Conservation (phyloP, 495 filamentous ascomycete genomes). For the Pyrenopolyporus hunteri region DNA sequence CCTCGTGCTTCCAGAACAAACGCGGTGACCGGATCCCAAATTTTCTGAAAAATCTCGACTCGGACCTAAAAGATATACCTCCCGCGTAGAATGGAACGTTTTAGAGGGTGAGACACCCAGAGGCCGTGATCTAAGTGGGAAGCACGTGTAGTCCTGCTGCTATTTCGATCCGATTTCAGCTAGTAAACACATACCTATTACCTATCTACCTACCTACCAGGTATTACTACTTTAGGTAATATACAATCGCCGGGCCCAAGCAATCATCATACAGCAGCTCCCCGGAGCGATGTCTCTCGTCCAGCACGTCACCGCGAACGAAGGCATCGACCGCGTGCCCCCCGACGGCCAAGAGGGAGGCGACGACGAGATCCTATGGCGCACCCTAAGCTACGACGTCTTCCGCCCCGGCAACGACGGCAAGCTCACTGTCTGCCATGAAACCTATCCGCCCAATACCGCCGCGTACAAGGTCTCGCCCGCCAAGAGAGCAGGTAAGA, state of each 20-base stretch:
- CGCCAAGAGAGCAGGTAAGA: conserved; percentile 56
- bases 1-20: conserved; percentile 18
- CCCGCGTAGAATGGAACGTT: not conserved
- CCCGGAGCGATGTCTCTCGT: conserved; percentile 21
- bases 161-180: not conserved
- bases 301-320: conserved; percentile 39
- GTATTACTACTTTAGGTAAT: not conserved
- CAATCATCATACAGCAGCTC: not conserved
- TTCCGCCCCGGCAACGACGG: conserved; percentile 20
- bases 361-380: conserved; percentile 31
- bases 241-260: not conserved
- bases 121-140: not conserved
- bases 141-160: not conserved
- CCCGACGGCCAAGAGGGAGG: conserved; percentile 25
- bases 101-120: not conserved
- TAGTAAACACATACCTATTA: no score
- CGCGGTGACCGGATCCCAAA: not conserved
- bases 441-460: conserved; percentile 36
- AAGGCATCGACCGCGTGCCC: conserved; percentile 42
- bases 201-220: no score
- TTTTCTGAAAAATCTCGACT: not conserved
- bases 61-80: not conserved
- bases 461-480: conserved; percentile 61
- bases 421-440: not conserved
- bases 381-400: conserved; percentile 37